Evolutionary conservation across 495 filamentous ascomycete species (phyloP).

Genomic region (Aspergillus saccharolyticus): DNA sequence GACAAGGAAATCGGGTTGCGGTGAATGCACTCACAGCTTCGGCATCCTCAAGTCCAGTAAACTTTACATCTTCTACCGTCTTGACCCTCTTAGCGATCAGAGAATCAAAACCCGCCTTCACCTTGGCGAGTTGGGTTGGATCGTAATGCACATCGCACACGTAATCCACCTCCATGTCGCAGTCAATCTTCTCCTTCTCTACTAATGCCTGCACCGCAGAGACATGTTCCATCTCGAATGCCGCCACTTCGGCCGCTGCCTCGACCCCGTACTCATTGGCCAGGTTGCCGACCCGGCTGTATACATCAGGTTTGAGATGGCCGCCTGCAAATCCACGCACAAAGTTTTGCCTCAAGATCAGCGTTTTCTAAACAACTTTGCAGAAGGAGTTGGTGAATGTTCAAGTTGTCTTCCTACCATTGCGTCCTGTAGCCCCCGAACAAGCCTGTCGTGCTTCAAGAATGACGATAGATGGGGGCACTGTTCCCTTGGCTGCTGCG

Average conservation of each 20-base stretch:
- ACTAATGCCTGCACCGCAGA: slow-evolving; percentile 23
- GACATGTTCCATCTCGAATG: slow-evolving; percentile 30
- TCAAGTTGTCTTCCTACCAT: slow-evolving; percentile 19
- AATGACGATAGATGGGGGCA: slow-evolving; percentile 51
- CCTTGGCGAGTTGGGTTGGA: slow-evolving; percentile 14
- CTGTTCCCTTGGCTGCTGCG: slow-evolving; percentile 19
- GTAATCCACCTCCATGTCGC: slow-evolving; percentile 26
- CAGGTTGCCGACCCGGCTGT: slow-evolving; percentile 21
- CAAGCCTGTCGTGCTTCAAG: slow-evolving; percentile 79
- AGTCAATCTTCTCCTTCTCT: slow-evolving; percentile 28
- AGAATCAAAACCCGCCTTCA: slow-evolving; percentile 22
- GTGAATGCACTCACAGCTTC: slow-evolving; percentile 18
- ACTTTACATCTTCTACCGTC: slow-evolving; percentile 15
- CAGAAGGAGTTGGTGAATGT: neutral
- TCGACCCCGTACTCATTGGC: slow-evolving; percentile 26
- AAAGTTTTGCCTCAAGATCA: neutral
- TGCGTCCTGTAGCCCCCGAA: slow-evolving; percentile 73
- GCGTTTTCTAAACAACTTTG: too few relatives aligned
- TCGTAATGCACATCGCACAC: slow-evolving; percentile 28
- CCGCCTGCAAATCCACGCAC: slow-evolving; percentile 19
- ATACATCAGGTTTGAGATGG: slow-evolving; percentile 36
- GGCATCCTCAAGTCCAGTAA: slow-evolving; percentile 15
- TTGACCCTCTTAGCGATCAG: slow-evolving; percentile 19
- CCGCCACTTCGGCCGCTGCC: slow-evolving; percentile 30
- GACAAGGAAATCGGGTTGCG: neutral